Evolutionary conservation across 2,329 filamentous ascomycete species (phyloP).

Genomic region (Lizonia empirigonia): DNA sequence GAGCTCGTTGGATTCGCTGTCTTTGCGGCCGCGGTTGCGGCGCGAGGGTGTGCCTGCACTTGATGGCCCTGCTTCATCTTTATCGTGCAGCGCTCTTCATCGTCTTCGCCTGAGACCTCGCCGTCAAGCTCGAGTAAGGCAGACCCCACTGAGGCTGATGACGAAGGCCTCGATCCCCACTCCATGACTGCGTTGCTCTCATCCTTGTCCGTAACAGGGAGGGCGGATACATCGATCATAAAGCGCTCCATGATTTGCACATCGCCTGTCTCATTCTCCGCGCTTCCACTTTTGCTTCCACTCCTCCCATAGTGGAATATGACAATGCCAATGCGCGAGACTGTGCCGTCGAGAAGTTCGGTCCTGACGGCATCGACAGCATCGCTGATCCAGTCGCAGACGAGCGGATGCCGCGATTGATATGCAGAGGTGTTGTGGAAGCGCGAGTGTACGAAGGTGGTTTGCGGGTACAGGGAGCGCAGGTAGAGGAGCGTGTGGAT

Average conservation of each 20-base stretch:
- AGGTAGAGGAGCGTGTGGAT: conserved; percentile 87
- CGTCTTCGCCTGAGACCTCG: too few relatives aligned
- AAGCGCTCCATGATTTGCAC: conserved; percentile 64
- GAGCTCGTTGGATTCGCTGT: conserved; percentile 17
- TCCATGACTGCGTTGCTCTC: conserved; percentile 61
- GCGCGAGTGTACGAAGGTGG: too few relatives aligned
- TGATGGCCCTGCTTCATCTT: too few relatives aligned
- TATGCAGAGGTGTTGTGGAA: conserved; percentile 85
- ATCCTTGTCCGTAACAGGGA: conserved; percentile 55
- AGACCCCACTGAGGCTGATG: neutral
- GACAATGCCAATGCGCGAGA: conserved; percentile 62
- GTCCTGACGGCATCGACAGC: conserved; percentile 73
- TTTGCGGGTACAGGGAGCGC: conserved; percentile 75
- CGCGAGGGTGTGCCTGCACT: too few relatives aligned
- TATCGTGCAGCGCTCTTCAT: too few relatives aligned
- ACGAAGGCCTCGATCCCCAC: conserved; percentile 28
- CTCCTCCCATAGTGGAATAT: conserved; percentile 57
- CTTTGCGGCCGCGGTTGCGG: too few relatives aligned
- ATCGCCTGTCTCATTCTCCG: conserved; percentile 17
- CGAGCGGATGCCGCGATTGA: conserved; percentile 82
- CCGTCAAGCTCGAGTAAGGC: neutral
- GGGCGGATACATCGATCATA: conserved; percentile 63
- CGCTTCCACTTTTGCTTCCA: neutral
- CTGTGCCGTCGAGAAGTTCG: conserved; percentile 66
- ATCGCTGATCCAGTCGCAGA: conserved; percentile 85